Base-by-base conservation (phyloP, 352 stramenopile species). In the Globisporangium acanthophoron region DNA sequence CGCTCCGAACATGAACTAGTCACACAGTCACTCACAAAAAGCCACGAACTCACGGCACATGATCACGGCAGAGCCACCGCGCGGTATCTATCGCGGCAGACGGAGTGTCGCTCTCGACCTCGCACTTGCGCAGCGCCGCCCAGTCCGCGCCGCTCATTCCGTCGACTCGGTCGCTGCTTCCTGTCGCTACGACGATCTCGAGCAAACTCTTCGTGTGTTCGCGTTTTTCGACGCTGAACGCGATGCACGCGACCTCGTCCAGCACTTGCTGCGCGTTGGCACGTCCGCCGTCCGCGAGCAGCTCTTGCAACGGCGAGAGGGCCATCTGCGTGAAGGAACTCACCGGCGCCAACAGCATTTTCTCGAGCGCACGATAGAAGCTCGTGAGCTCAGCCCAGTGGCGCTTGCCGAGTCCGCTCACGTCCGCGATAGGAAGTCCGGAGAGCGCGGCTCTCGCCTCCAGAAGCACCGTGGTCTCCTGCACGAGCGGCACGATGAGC, bases 391-490 rank as follows among this genome's bases (percentile, higher is more conserved):
- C 68, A 37, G 65, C 50, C 80, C 80, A 90, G 56, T 78, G 71
- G 21, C 71, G 66, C 31, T 62, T 43, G 6, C 72, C 69, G 2
- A 86, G 56, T 18, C 73, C 78, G 55, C 71, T 81, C 2, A 70
- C 61, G 31, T 85, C 53, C 2, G 58, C 71, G 21, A 86, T 66
- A 35, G 59, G 59, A 4, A 73, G 49, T 21, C 37, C 60, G 3
- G 65, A 78, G 9, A 87, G 39, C 18, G 75, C 73, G 0, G 77
- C 64, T 15, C 80, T 80, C 21, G 80, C 70, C 45, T 86, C 71
- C 1, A 88, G 54, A 29, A 90, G 84, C 3, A 90, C 50, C 49
- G 72, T 87, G 5, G 80, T 76, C 60, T 90, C 80, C 58, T 85
- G 74, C 1, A 88, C 76, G 0, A 90, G 64, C 5, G 80, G 77